Base-by-base conservation (phyloP, 768 basidiomycete species). In the Symmetrospora coprosmae region DNA sequence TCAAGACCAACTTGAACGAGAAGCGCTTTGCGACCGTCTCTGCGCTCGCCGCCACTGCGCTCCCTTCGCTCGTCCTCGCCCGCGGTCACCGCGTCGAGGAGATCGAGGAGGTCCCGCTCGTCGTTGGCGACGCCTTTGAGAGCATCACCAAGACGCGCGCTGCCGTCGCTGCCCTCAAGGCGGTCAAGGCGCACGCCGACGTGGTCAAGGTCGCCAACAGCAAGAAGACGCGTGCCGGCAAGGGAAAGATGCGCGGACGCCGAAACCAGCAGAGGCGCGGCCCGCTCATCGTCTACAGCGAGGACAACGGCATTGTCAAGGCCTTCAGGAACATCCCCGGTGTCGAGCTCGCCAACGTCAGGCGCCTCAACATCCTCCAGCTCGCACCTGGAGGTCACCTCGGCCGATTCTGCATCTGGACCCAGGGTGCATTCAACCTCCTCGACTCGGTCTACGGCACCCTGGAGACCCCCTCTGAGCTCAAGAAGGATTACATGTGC, bases 1-100 rank as follows among this genome's bases (percentile, higher is more conserved):
- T 97, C 79, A 99, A 96, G 79, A 87, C 96, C 64, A 91, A 91
- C 83, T 87, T 90, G 80, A 92, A 91, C 81, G 91, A 97, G 77
- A 87, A 87, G 74, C 86, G 94, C 66, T 99, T 89, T 75, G 94
- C 94, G 58, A 82, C 87, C 65, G 92, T 97, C 67, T 96, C 94
- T 64, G 94, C 94, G 48, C 82, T 99, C 61, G 94, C 94, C 50
- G 94, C 94, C 2, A 92, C 94, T 50, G 94, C 92, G 43, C 82
- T 99, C 64, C 92, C 89, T 67, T 91, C 92, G 39, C 86, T 99
- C 72, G 91, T 99, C 71, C 87, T 97, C 69, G 94, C 94, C 51
- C 91, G 94, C 69, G 94, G 94, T 46, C 94, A 99, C 80, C 85
- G 90, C 74, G 89, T 99, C 76, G 94, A 97, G 80, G 78, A 89